A percentile compares a stretch with the other conserved stretches of the same genome.
Evolutionary conservation across 768 basidiomycete genomes (phyloP).

Genomic region (Bullera alba): DNA sequence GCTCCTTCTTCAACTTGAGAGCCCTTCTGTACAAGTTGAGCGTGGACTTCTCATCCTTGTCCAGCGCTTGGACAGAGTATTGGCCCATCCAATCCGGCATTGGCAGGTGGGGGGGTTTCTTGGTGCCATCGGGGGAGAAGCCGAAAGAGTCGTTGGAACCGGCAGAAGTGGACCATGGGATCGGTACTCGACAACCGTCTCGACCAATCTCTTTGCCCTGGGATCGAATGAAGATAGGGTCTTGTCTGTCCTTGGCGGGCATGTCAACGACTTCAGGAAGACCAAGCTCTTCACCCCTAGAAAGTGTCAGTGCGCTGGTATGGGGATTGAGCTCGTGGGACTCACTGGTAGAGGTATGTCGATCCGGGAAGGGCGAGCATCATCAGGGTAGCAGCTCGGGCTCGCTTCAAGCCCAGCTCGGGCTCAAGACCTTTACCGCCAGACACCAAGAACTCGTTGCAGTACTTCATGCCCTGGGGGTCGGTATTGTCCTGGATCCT

Average conservation of each 20-base stretch:
- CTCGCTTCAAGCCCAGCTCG: conserved; percentile 16
- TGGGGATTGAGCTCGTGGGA: background rate
- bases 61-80: conserved; percentile 1
- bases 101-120: conserved; percentile 6
- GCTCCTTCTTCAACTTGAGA: background rate
- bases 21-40: conserved; percentile 8
- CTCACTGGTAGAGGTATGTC: conserved; percentile 38
- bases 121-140: too few species aligned
- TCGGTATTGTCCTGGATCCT: background rate
- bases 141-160: conserved; percentile 22
- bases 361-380: conserved; percentile 35
- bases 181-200: conserved; percentile 38
- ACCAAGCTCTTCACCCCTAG: conserved; percentile 37
- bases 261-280: conserved; percentile 33
- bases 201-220: conserved; percentile 29
- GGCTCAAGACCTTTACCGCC: conserved; percentile 10
- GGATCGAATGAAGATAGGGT: conserved; percentile 30
- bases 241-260: conserved; percentile 20
- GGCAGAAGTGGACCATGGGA: conserved; percentile 22
- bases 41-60: background rate
- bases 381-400: conserved; percentile 28
- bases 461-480: conserved; percentile 5
- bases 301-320: background rate
- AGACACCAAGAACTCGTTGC: conserved; percentile 9
- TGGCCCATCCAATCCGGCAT: conserved; percentile 1